Percentiles rank a stretch among this genome's conserved stretches.
phyloP scores from a whole-genome alignment of 116 monocot species.

The Cymodocea nodosa region DNA sequence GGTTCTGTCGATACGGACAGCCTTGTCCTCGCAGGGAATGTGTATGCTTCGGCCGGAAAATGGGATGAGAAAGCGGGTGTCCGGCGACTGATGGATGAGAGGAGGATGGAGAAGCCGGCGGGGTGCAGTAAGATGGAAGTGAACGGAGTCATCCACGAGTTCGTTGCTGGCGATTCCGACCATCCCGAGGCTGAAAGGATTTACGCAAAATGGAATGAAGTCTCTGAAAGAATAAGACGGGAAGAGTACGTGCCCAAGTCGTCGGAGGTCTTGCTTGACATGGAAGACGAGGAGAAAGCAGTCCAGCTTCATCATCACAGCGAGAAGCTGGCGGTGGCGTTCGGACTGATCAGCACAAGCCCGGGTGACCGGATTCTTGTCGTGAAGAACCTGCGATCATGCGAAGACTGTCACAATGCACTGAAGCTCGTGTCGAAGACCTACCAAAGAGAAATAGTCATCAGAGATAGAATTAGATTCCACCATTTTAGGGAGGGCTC shows the following conservation, averaged over 20 bases:
- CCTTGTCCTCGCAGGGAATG: constrained; percentile 23
- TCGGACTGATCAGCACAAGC: constrained; percentile 23
- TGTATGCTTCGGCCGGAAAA: constrained; percentile 15
- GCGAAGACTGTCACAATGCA: constrained; percentile 35
- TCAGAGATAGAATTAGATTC: constrained; percentile 41
- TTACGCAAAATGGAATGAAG: constrained; percentile 26
- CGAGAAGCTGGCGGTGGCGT: constrained; percentile 50
- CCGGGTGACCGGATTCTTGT: constrained; percentile 26
- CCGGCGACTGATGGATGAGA: constrained; percentile 17
- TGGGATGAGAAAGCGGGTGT: constrained; percentile 24
- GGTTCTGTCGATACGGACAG: constrained; percentile 11
- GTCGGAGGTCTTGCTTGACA: constrained; percentile 28
- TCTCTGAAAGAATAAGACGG: constrained; percentile 15
- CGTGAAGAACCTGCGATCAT: constrained; percentile 48
- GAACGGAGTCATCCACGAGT: constrained; percentile 29
- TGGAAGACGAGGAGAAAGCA: constrained; percentile 39
- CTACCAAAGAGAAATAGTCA: constrained; percentile 25
- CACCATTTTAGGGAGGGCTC: constrained; percentile 36
- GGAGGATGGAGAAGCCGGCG: constrained; percentile 13
- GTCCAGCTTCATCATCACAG: constrained; percentile 33
- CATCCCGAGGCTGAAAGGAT: constrained; percentile 26
- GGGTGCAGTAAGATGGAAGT: constrained; percentile 37
- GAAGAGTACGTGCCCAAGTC: constrained; percentile 20
- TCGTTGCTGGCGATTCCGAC: constrained; percentile 22
- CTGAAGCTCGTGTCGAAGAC: constrained; percentile 41